A percentile compares a stretch with the other conserved stretches of the same genome.
Evolutionary conservation across 2,329 filamentous ascomycete species (phyloP).

Genomic region (Botrytis fragariae): DNA sequence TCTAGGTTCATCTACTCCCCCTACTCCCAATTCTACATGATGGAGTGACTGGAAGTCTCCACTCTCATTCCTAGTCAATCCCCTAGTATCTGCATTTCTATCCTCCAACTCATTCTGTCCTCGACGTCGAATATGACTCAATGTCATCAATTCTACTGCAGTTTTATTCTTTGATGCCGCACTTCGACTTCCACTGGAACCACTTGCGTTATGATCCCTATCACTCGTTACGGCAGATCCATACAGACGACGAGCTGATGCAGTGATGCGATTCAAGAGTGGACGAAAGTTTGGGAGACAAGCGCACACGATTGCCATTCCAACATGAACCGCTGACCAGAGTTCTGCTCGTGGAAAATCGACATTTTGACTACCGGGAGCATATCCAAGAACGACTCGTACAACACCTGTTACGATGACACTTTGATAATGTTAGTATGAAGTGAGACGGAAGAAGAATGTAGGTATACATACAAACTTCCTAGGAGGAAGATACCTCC

Average conservation of each 20-base stretch:
- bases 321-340: conserved; percentile 23
- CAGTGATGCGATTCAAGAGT: conserved; percentile 17
- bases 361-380: conserved; percentile 21
- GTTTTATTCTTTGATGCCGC: conserved; percentile 8
- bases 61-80: conserved; percentile 11
- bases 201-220: neutral
- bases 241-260: conserved; percentile 13
- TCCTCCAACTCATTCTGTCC: conserved; percentile 6
- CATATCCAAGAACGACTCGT: conserved; percentile 21
- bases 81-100: conserved; percentile 6
- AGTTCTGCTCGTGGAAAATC: conserved; percentile 22
- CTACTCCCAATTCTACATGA: neutral
- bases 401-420: conserved; percentile 23
- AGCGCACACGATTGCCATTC: conserved; percentile 24
- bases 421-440: conserved; percentile 13
- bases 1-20: neutral
- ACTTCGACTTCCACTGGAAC: conserved; percentile 6
- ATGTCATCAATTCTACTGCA: neutral
- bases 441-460: neutral
- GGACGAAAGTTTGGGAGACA: conserved; percentile 23
- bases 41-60: conserved; percentile 1
- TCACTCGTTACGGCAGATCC: conserved; percentile 9
- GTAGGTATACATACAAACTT: conserved; percentile 13
- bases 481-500: conserved; percentile 15
- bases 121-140: neutral